phyloP scores from a whole-genome alignment of 495 filamentous ascomycete genomes.

The Penicillium steckii region DNA sequence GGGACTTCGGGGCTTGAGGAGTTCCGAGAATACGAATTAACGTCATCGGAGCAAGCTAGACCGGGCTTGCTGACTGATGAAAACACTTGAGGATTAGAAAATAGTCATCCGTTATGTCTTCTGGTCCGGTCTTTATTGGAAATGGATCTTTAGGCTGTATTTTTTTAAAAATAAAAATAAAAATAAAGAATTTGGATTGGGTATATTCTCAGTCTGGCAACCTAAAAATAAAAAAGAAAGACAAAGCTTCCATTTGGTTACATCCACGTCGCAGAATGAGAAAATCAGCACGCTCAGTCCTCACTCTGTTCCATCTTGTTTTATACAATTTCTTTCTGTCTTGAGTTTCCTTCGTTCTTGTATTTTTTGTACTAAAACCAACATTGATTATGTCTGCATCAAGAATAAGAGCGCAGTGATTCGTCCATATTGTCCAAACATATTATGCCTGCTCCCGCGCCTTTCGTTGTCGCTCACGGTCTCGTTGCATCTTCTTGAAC shows the following conservation, averaged over 20 bases:
- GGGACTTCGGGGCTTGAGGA: conserved; percentile 15
- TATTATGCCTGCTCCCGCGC: conserved; percentile 31
- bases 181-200: not conserved
- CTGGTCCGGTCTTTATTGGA: too few relatives aligned
- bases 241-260: not conserved
- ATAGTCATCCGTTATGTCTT: too few relatives aligned
- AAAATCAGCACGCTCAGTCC: not conserved
- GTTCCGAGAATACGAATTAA: conserved; percentile 9
- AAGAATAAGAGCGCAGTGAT: not conserved
- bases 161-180: too few relatives aligned
- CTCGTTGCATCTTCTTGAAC: conserved; percentile 81
- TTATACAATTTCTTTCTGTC: too few relatives aligned
- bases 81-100: too few relatives aligned
- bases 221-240: not conserved
- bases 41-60: conserved; percentile 20
- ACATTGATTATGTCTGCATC: not conserved
- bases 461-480: conserved; percentile 64
- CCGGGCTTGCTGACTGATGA: conserved; percentile 19
- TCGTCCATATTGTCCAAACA: not conserved
- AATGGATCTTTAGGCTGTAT: too few relatives aligned
- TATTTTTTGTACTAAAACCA: not conserved
- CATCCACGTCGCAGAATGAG: not conserved
- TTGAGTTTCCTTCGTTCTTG: too few relatives aligned
- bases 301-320: not conserved
- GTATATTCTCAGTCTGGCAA: not conserved